Evolutionary conservation across 805 yeast species (phyloP), one percentile per base, ranked within the genome.

Genomic region (Babjeviella inositovora): DNA sequence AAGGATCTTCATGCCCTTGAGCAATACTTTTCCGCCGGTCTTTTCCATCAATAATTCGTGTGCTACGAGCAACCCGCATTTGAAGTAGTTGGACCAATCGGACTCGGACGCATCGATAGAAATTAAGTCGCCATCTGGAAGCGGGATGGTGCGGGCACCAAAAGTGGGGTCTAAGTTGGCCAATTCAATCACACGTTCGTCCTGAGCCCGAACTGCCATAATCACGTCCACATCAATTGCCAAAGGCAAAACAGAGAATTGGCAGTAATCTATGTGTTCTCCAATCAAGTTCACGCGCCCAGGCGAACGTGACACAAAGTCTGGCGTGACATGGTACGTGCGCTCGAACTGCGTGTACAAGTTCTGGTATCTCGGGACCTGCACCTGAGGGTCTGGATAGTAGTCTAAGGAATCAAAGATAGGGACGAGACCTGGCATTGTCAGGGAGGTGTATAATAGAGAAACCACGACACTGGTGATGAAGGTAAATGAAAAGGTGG

Each of bases 251-350:
- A 70, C 76, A 5, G 79, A 58, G 39, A 68, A 74, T 35, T 62
- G 59, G 32, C 66, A 62, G 40, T 73, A 74, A 45, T 74, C 84
- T 26, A 74, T 66, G 38, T 74, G 85, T 33, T 74, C 84, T 17
- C 85, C 84, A 26, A 74, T 70, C 28, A 74, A 48, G 40, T 73
- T 74, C 25, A 74, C 84, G 34, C 85, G 50, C 15, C 84, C 84
- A n/a, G 85, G 84, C 9, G 77, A 64, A 23, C 82, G 53, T 12
- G 70, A 49, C 18, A 67, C 43, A 36, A 70, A 60, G 16, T 54
- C 58, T 4, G 65, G 61, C 5, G 40, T 35, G 13, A 35, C 35
- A 24, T 45, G 54, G 32, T 53, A 63, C 3, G 30, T 23, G 6
- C 29, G 14, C 2, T 25, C 14, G 20, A 34, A 34, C n/a, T 22